Evolutionary conservation across 805 yeast species (phyloP), one percentile per base, ranked within the genome.

Genomic region (Sugiyamaella boreocaroliniensis): DNA sequence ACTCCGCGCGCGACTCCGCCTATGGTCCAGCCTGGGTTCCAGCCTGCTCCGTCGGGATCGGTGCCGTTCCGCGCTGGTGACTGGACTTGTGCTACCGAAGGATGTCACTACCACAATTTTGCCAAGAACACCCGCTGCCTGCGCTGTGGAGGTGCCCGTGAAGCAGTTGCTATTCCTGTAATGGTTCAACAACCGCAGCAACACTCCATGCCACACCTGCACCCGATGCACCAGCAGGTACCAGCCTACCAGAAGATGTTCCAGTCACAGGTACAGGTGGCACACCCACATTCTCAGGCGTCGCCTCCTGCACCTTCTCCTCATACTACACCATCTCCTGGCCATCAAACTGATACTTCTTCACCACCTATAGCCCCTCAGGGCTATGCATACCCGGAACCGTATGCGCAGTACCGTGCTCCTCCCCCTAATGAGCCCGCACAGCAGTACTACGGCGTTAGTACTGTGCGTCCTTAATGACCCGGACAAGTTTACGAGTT

Each of bases 11-110:
- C 15, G 10, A 19, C 19, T 5, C 46, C 14, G 18, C 19, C 46
- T 11, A 20, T 43, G 46, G 16, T 15, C 10, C 16, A 16, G 16
- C 26, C 46, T 6, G 46, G 46, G 4, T 32, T 32, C 18, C 20
- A 43, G 29, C 19, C 47, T 12, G 26, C 15, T 6, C 44, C 43
- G 29, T 26, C 37, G 12, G 37, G 37, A 11, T 11, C 37, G 50
- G 95, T 90, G n/a, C 96, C 97, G 29, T 90, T 90, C 70, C 78
- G 97, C 61, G 97, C 97, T 2, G 97, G 97, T 49, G 97, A 89
- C 70, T 90, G 97, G 97, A 89, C 89, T 68, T 90, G 97, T 72
- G 74, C 79, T 26, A 81, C 79, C 57, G 90, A 85, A 51, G 74
- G 79, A 22, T 90, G 97, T 67, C 76, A 82, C 34, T 90, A 90